Conservation (phyloP, 257 asterid species). For the Leptodermis oblonga region DNA sequence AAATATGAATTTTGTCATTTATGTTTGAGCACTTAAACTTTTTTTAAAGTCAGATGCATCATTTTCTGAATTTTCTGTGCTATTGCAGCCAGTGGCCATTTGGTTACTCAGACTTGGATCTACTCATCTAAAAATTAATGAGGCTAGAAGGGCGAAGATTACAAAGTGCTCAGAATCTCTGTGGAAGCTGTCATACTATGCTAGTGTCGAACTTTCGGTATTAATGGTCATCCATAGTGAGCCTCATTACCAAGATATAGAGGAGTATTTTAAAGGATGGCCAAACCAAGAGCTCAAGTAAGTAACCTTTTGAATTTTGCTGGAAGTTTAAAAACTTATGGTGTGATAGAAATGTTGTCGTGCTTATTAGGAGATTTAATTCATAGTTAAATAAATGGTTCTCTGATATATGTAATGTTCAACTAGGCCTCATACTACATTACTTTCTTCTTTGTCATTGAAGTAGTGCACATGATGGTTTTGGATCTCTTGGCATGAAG, state of each 20-base stretch:
- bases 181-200: constrained; percentile 93
- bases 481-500: background rate
- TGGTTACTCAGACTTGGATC: constrained; percentile 58
- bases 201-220: constrained; percentile 54
- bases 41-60: background rate
- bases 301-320: constrained; percentile 8
- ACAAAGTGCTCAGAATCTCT: constrained; percentile 86
- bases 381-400: background rate
- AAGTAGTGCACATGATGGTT: background rate
- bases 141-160: constrained; percentile 56
- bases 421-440: background rate
- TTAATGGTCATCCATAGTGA: constrained; percentile 44
- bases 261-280: constrained; percentile 72
- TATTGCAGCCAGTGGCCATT: constrained; percentile 61
- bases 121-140: constrained; percentile 36
- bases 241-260: constrained; percentile 71
- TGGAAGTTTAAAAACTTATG: background rate
- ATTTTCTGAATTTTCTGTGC: constrained; percentile 25
- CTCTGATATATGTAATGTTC: background rate
- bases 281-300: constrained; percentile 70
- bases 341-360: background rate
- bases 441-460: background rate
- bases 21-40: background rate
- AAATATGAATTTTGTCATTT: background rate
- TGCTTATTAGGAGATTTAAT: background rate